A percentile compares a stretch with the other conserved stretches of the same genome.
Evolutionary conservation across 139 green algal species (phyloP).

Genomic region (Chlorella sp.): DNA sequence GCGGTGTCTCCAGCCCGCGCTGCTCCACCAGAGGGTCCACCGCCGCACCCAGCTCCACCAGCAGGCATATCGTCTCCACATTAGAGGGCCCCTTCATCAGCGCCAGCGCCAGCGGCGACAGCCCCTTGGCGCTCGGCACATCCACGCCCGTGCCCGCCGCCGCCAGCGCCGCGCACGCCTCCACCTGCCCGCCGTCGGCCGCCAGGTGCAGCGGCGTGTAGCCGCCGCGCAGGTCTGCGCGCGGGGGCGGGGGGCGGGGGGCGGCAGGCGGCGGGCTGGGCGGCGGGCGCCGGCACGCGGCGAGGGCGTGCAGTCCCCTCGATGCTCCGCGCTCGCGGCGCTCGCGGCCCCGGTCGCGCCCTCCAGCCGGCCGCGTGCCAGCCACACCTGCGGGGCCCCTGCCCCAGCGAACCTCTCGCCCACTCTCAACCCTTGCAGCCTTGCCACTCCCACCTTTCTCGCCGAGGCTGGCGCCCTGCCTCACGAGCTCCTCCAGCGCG

Average conservation of each 20-base stretch:
- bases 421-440: too few relatives aligned
- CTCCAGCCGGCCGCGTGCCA: too few relatives aligned
- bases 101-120: constrained; percentile 52
- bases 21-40: constrained; percentile 33
- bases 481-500: constrained; percentile 49
- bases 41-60: constrained; percentile 56
- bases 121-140: constrained; percentile 38
- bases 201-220: constrained; percentile 65
- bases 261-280: too few relatives aligned
- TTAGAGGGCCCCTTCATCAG: constrained; percentile 61
- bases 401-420: too few relatives aligned
- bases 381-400: too few relatives aligned
- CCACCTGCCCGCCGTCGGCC: constrained; percentile 61
- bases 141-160: constrained; percentile 46
- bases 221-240: constrained; percentile 44
- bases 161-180: constrained; percentile 40
- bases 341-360: too few relatives aligned
- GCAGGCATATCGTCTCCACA: constrained; percentile 53
- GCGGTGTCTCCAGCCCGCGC: constrained; percentile 47
- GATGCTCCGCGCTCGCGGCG: too few relatives aligned
- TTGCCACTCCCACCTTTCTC: too few relatives aligned
- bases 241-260: too few relatives aligned
- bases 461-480: constrained; percentile 41
- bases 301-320: too few relatives aligned
- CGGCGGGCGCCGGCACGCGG: too few relatives aligned